These are phyloP conservation scores for Chlorella sp. DNA, from an alignment of 139 green algal species.

Conservation along the genomic window DNA sequence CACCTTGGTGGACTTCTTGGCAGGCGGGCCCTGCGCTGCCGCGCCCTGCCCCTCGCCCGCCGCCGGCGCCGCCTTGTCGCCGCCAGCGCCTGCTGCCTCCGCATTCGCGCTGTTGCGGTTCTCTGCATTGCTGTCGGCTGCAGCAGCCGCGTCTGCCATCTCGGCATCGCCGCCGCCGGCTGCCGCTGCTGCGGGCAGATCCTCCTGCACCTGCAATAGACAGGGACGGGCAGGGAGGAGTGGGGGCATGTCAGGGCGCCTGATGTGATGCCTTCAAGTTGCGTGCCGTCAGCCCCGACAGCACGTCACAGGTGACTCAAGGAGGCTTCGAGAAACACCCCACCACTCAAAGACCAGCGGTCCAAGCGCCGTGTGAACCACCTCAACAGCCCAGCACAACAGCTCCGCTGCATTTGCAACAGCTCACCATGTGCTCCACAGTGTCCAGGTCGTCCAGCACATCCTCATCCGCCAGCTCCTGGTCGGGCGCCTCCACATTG, in stretches of 20 bases:
- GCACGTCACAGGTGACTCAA: too few relatives aligned
- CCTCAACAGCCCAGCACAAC: too few relatives aligned
- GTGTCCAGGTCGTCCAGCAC: conserved; percentile 45
- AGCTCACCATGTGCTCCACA: conserved; percentile 33
- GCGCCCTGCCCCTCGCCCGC: neutral
- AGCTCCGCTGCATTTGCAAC: too few relatives aligned
- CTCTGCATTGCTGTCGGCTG: conserved; percentile 10
- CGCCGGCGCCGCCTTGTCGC: conserved; percentile 6
- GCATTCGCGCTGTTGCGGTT: conserved; percentile 20
- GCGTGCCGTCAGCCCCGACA: too few relatives aligned
- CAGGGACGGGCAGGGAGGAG: neutral
- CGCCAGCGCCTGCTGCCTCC: neutral
- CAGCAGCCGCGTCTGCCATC: conserved; percentile 36
- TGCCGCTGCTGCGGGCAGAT: neutral
- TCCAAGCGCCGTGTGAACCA: too few relatives aligned
- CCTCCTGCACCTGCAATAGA: neutral
- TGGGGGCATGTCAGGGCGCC: too few relatives aligned
- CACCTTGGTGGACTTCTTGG: conserved; percentile 66
- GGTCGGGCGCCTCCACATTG: conserved; percentile 81
- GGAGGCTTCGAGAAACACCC: too few relatives aligned
- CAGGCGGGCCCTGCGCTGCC: neutral
- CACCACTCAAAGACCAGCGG: too few relatives aligned
- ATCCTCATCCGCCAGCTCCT: conserved; percentile 78
- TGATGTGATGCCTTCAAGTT: too few relatives aligned
- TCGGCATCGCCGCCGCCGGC: conserved; percentile 28